These are phyloP conservation scores for Camellia sinensis DNA, from an alignment of 148 eudicot genomes.

Conservation along the genomic window DNA sequence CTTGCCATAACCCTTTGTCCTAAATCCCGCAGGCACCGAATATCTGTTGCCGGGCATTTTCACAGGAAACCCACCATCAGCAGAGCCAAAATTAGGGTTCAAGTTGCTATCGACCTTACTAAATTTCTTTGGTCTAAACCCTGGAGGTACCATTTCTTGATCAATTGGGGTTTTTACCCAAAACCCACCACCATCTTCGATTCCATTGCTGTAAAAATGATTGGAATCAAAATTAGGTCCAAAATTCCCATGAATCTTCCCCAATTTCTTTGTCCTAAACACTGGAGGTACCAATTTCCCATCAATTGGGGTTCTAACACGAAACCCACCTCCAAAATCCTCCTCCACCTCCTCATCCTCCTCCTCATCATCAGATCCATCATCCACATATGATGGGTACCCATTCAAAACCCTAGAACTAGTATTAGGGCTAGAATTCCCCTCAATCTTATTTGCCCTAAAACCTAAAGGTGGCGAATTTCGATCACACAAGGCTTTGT, in stretches of 20 bases:
- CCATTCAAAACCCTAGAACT: not conserved
- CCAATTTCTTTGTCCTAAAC: constrained; percentile 8
- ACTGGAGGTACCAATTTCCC: constrained; percentile 2
- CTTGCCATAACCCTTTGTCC: not conserved
- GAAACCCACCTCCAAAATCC: constrained; percentile 9
- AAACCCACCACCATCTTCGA: constrained; percentile 8
- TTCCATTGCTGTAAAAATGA: too few relatives aligned
- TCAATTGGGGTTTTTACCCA: too few relatives aligned
- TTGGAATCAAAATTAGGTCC: constrained; percentile 2
- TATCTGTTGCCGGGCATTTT: constrained; percentile 8
- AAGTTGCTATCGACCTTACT: constrained; percentile 1
- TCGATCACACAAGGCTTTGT: constrained; percentile 11
- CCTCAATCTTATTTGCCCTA: constrained; percentile 21
- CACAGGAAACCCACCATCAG: constrained; percentile 12
- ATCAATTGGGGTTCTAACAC: not conserved
- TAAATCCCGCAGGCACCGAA: constrained; percentile 4
- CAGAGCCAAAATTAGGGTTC: not conserved
- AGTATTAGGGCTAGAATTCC: constrained; percentile 18
- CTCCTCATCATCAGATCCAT: constrained; percentile 15
- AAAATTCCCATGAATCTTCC: constrained; percentile 12
- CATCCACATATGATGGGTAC: constrained; percentile 10
- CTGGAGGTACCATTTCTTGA: not conserved
- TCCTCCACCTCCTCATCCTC: constrained; percentile 8
- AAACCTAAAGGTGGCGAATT: constrained; percentile 23
- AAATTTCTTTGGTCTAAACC: not conserved